These are phyloP conservation scores for Trametes versicolor DNA, from an alignment of 1,284 basidiomycete genomes.

Conservation along the genomic window DNA sequence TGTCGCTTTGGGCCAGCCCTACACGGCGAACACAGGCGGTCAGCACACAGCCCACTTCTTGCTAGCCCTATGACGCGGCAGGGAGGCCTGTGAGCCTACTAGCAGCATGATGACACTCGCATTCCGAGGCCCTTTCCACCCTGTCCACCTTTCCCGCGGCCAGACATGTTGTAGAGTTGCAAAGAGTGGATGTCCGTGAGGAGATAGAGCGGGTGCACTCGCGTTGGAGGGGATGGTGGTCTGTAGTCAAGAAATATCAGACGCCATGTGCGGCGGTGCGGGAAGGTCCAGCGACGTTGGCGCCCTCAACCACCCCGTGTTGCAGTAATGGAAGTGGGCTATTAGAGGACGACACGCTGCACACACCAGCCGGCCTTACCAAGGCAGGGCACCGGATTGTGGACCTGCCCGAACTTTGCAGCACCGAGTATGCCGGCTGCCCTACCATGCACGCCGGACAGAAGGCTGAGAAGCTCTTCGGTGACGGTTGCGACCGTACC, in stretches of 20 bases:
- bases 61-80: not conserved
- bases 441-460: too few relatives aligned
- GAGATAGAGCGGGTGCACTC: too few relatives aligned
- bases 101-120: conserved; percentile 16
- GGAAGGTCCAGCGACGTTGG: conserved; percentile 22
- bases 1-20: conserved; percentile 66
- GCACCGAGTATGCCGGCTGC: too few relatives aligned
- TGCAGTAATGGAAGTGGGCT: too few relatives aligned
- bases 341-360: too few relatives aligned
- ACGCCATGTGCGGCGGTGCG: conserved; percentile 13
- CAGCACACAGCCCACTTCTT: conserved; percentile 16
- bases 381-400: too few relatives aligned
- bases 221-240: conserved; percentile 29
- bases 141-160: conserved; percentile 61
- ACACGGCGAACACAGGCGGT: conserved; percentile 45
- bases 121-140: conserved; percentile 56
- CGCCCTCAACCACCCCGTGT: conserved; percentile 10
- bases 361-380: too few relatives aligned
- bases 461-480: too few relatives aligned
- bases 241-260: conserved; percentile 26
- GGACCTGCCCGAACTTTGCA: too few relatives aligned
- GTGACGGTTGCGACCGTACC: too few relatives aligned
- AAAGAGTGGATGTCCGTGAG: conserved; percentile 13
- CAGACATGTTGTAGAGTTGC: conserved; percentile 55
- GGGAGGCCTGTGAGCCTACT: not conserved